Evolutionary conservation across 768 basidiomycete species (phyloP).

Genomic region (Hypsizygus marmoreus): DNA sequence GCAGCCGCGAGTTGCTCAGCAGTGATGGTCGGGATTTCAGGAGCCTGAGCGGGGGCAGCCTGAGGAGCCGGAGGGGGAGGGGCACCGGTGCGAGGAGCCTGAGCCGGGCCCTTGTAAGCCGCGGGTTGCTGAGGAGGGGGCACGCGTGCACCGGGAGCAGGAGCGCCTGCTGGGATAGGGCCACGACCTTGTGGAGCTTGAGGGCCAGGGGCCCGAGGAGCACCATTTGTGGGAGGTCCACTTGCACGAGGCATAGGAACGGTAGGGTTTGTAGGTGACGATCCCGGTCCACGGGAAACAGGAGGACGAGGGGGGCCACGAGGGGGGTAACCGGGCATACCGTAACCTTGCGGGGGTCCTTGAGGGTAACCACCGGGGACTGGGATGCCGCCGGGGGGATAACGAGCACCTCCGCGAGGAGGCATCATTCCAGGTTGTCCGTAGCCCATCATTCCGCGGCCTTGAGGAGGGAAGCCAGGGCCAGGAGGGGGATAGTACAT

Average conservation of each 20-base stretch:
- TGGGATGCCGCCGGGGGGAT: constrained; percentile 58
- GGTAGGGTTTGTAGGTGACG: constrained; percentile 67
- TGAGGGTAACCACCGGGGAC: constrained; percentile 67
- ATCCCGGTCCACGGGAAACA: constrained; percentile 65
- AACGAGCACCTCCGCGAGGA: constrained; percentile 63
- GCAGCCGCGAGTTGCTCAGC: constrained; percentile 56
- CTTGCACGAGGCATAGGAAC: constrained; percentile 67
- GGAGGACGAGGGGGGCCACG: constrained; percentile 64
- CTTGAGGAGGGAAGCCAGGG: constrained; percentile 80
- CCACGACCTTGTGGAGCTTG: constrained; percentile 12
- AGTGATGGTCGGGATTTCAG: constrained; percentile 46
- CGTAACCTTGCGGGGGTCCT: constrained; percentile 73
- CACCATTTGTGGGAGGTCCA: constrained; percentile 58
- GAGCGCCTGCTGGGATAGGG: background rate
- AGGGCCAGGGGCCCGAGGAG: constrained; percentile 44
- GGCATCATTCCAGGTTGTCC: constrained; percentile 85
- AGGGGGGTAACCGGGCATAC: constrained; percentile 67
- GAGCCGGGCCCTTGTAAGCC: constrained; percentile 38
- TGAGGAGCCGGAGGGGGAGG: constrained; percentile 35
- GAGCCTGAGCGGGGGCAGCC: constrained; percentile 43
- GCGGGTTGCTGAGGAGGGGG: constrained; percentile 9
- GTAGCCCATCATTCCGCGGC: constrained; percentile 80
- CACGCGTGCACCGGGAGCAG: constrained; percentile 9
- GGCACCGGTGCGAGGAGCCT: constrained; percentile 45
- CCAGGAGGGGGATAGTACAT: constrained; percentile 89